These are phyloP conservation scores for Aquilaria malaccensis DNA, from an alignment of 345 rosid species.

Conservation along the genomic window DNA sequence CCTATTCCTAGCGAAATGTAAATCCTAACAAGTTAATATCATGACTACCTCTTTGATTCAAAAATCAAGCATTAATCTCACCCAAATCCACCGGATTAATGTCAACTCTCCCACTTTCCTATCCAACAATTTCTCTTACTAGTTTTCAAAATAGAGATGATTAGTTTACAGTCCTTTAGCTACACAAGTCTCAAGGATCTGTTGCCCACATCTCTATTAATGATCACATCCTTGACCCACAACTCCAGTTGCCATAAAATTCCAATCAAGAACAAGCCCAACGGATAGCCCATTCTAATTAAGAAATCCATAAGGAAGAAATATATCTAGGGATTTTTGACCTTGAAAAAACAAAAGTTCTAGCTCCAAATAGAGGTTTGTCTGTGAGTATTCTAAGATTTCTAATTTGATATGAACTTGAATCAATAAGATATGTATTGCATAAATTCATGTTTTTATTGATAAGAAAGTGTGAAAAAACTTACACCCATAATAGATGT, in stretches of 20 bases:
- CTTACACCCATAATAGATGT: too few relatives aligned
- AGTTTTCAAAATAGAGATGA: slow-evolving; percentile 35
- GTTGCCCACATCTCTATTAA: slow-evolving; percentile 21
- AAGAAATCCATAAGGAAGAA: too few relatives aligned
- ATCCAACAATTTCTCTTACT: slow-evolving; percentile 11
- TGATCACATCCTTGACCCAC: slow-evolving; percentile 25
- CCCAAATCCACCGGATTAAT: neutral
- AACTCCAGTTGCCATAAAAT: slow-evolving; percentile 51
- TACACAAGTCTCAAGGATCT: slow-evolving; percentile 56
- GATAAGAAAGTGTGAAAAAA: too few relatives aligned
- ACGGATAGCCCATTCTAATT: too few relatives aligned
- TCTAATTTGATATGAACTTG: too few relatives aligned
- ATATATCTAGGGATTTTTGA: too few relatives aligned
- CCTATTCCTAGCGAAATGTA: neutral
- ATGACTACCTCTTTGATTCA: slow-evolving; percentile 2
- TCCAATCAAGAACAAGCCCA: slow-evolving; percentile 41
- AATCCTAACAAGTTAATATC: neutral
- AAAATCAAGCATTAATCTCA: neutral
- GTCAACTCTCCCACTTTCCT: slow-evolving; percentile 3
- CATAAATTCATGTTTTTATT: too few relatives aligned
- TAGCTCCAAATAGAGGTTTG: too few relatives aligned
- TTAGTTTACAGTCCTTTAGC: slow-evolving; percentile 17
- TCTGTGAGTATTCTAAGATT: too few relatives aligned
- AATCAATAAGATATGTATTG: too few relatives aligned
- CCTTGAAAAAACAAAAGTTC: too few relatives aligned